Base-by-base conservation (phyloP, 768 basidiomycete genomes). In the Rhodotorula diobovata region DNA sequence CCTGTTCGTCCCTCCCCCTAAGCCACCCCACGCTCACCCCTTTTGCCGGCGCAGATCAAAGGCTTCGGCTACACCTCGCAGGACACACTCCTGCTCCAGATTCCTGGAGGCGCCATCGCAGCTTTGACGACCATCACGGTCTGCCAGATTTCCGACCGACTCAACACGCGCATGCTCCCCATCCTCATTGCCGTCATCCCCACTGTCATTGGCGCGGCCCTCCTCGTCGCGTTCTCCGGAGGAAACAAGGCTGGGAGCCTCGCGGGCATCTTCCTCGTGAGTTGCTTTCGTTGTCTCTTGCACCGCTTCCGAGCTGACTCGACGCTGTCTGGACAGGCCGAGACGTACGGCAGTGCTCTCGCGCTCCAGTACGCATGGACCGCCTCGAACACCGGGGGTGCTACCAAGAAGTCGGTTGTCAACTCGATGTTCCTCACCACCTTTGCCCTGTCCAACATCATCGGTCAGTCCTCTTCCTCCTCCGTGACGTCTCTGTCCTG, bases 341-440 rank as follows among this genome's bases (percentile, higher is more conserved):
- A 83, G n/a, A 85, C 85, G 6, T 88, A 86, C 65, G 86, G 86
- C 11, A 86, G 85, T 61, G 85, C 86, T 0, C 78, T 88, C 18
- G 84, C 87, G 0, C 83, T 84, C 0, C 82, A 88, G 20, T 88
- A 88, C 67, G 86, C 87, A 0, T 88, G 86, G 73, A 87, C 87
- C 63, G 85, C 87, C 14, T 85, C 84, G 63, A 87, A 88, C 77
- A 87, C 85, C 0, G 84, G 84, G 45, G 86, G 86, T 0, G 85
- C 87, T 62, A 88, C 87, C 12, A 88, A 89, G 82, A 89, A 88
- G 81, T 48, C n/a, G 10, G 61, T 63, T 21, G 61, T 66, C 32
- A 71, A 71, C 56, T 65, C 46, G 1, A 30, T 63, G 35, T 71
- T 71, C 46, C 32, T 71, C 1, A 6, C 28, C 7, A 32, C 56